Conservation (phyloP, 257 asterid species). For the Datura wrightii region DNA sequence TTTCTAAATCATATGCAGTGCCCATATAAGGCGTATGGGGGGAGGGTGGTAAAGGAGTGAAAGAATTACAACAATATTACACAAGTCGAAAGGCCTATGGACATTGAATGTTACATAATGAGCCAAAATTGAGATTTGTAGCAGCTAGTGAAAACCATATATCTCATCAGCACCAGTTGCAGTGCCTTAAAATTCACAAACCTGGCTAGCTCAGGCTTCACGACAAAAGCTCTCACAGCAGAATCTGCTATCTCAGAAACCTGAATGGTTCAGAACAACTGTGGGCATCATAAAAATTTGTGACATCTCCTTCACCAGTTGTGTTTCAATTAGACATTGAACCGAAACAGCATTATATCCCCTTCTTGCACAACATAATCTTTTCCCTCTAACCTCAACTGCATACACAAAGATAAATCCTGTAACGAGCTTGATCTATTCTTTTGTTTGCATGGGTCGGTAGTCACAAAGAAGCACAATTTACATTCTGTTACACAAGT, state of each 20-base stretch:
- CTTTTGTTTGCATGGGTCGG: conserved; percentile 1
- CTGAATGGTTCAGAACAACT: conserved; percentile 11
- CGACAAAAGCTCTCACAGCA: background rate
- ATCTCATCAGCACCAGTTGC: conserved; percentile 20
- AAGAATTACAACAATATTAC: conserved; percentile 23
- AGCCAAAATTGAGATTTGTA: conserved; percentile 25
- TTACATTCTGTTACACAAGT: background rate
- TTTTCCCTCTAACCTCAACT: conserved; percentile 96
- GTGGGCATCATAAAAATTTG: background rate
- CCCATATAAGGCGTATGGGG: conserved; percentile 2
- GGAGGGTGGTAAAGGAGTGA: conserved; percentile 11
- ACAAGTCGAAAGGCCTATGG: conserved; percentile 21
- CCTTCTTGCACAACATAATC: conserved; percentile 95
- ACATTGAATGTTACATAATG: conserved; percentile 25
- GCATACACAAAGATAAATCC: conserved; percentile 43
- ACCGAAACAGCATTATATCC: conserved; percentile 91
- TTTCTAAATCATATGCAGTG: conserved; percentile 1
- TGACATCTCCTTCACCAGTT: conserved; percentile 17
- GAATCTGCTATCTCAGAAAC: background rate
- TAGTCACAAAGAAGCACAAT: background rate
- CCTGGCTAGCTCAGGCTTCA: conserved; percentile 9
- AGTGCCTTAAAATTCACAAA: conserved; percentile 20
- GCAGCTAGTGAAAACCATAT: background rate
- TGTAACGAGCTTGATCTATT: conserved; percentile 19
- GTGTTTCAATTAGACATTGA: conserved; percentile 64